Percentiles rank a stretch among this genome's conserved stretches.
Evolutionary conservation across 148 eudicot genomes (phyloP).

Genomic region (Persicaria tinctoria): DNA sequence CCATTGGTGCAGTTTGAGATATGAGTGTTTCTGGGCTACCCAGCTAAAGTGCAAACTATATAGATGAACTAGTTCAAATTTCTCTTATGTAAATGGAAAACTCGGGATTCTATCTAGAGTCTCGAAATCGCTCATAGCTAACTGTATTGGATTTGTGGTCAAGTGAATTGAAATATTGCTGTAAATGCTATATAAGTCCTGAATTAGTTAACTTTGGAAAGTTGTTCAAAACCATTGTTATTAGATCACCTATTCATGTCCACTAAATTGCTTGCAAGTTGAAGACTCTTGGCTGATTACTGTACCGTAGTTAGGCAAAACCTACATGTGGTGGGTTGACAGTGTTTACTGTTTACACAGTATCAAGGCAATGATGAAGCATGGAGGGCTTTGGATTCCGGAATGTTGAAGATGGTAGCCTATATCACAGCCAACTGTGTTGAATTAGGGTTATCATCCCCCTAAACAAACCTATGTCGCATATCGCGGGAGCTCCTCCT

Average conservation of each 20-base stretch:
- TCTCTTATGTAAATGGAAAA: slow-evolving; percentile 3
- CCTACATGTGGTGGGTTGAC: background rate
- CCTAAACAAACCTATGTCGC: background rate
- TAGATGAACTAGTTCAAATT: background rate
- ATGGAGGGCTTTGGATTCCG: background rate
- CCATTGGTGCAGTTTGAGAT: background rate
- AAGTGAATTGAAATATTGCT: slow-evolving; percentile 5
- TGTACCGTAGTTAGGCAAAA: background rate
- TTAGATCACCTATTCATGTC: background rate
- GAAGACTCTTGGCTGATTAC: background rate
- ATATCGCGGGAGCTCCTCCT: no score
- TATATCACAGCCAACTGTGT: background rate
- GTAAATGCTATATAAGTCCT: slow-evolving; percentile 1
- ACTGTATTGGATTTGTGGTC: slow-evolving; percentile 1
- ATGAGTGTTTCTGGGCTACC: background rate
- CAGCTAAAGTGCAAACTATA: background rate
- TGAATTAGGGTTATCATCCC: background rate
- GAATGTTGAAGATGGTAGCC: background rate
- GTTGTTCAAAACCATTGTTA: background rate
- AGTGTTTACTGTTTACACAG: background rate
- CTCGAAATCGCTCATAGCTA: background rate
- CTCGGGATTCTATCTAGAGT: background rate
- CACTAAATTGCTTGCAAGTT: background rate
- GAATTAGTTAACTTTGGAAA: slow-evolving; percentile 1
- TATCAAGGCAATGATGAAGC: background rate